phyloP scores from a whole-genome alignment of 2,329 filamentous ascomycete genomes.

The Fusarium praegraminearum region DNA sequence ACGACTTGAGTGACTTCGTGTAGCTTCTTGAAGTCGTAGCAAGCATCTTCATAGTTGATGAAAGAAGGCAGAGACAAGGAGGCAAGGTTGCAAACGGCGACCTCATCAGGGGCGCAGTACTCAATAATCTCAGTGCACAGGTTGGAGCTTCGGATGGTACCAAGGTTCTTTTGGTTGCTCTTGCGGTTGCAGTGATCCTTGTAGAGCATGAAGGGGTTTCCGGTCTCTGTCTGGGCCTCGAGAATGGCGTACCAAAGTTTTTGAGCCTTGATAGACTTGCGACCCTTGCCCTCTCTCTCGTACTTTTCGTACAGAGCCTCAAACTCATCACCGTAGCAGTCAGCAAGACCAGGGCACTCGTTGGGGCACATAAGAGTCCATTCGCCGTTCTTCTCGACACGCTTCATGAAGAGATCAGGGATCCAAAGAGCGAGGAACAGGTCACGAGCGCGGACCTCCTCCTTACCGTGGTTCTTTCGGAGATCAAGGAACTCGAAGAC shows the following conservation, averaged over 20 bases:
- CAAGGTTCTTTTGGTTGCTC: slow-evolving; percentile 99
- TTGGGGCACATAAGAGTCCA: slow-evolving; percentile 99
- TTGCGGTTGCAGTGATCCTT: slow-evolving; percentile 98
- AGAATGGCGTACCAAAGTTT: slow-evolving; percentile 99
- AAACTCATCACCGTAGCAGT: slow-evolving; percentile 98
- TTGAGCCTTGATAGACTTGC: slow-evolving; percentile 93
- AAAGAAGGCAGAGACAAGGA: slow-evolving; percentile 92
- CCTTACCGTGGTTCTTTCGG: slow-evolving; percentile 99
- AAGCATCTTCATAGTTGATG: slow-evolving; percentile 85
- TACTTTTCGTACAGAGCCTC: slow-evolving; percentile 95
- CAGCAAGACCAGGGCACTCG: slow-evolving; percentile 92
- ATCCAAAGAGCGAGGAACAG: slow-evolving; percentile 99
- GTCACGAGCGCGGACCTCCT: slow-evolving; percentile 96
- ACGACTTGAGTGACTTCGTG: slow-evolving; percentile 95
- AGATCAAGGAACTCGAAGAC: slow-evolving; percentile 98
- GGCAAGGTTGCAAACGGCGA: slow-evolving; percentile 97
- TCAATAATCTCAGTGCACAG: slow-evolving; percentile 99
- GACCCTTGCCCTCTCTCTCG: slow-evolving; percentile 87
- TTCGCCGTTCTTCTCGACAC: slow-evolving; percentile 93
- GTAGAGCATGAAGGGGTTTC: slow-evolving; percentile 99
- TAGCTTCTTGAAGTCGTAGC: slow-evolving; percentile 96
- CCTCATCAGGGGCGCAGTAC: slow-evolving; percentile 97
- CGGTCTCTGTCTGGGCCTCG: slow-evolving; percentile 98
- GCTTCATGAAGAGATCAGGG: slow-evolving; percentile 99
- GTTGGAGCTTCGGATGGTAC: slow-evolving; percentile 98